These are phyloP conservation scores for Candida silvicultrix DNA, from an alignment of 805 yeast species.

Conservation along the genomic window DNA sequence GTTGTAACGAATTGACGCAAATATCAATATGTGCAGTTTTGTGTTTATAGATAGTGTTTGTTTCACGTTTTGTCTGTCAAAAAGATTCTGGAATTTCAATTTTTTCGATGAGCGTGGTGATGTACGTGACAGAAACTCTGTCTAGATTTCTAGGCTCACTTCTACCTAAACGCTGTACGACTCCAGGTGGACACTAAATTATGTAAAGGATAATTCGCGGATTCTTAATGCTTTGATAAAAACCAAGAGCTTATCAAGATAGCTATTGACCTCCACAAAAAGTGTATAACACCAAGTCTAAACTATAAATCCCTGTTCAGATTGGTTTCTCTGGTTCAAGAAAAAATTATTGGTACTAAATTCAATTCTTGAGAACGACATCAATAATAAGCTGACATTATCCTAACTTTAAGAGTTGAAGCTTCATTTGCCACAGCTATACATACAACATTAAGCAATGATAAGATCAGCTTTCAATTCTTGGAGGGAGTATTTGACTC, in stretches of 20 bases:
- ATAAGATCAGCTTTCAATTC: slow-evolving; percentile 75
- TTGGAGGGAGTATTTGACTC: slow-evolving; percentile 89
- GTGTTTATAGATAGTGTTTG: background rate
- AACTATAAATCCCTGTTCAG: no score
- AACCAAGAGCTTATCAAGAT: background rate
- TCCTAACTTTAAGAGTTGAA: no score
- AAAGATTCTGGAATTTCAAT: no score
- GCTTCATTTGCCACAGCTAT: background rate
- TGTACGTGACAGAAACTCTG: no score
- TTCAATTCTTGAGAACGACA: no score
- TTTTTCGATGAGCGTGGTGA: no score
- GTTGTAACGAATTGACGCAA: background rate
- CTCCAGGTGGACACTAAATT: background rate
- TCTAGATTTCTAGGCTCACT: background rate
- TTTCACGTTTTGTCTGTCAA: no score
- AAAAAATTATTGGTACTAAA: no score
- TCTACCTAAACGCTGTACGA: background rate
- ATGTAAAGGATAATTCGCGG: background rate
- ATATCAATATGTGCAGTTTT: background rate
- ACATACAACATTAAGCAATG: slow-evolving; percentile 23
- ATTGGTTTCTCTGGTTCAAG: no score
- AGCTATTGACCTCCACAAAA: background rate
- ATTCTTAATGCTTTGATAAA: background rate
- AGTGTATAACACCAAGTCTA: no score
- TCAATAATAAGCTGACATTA: no score